phyloP scores from a whole-genome alignment of 2,329 filamentous ascomycete genomes.

The Cladophialophora psammophila region DNA sequence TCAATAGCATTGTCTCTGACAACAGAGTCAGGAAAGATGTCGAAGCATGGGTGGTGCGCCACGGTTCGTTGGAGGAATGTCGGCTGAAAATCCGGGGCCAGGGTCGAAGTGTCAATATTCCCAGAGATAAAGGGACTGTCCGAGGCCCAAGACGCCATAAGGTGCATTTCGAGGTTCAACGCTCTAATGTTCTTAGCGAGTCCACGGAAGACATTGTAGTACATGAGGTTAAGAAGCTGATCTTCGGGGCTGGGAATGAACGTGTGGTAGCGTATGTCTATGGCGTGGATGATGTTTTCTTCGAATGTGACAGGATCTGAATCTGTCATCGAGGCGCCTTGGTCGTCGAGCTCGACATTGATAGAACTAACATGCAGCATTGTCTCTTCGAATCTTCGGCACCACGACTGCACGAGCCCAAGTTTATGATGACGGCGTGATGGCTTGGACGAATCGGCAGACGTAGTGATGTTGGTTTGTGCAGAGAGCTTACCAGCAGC shows the following conservation, averaged over 20 bases:
- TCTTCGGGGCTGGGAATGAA: slow-evolving; percentile 35
- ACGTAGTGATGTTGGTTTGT: not conserved
- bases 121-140: slow-evolving; percentile 28
- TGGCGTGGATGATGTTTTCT: slow-evolving; percentile 16
- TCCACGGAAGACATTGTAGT: slow-evolving; percentile 48
- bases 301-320: slow-evolving; percentile 22
- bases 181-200: slow-evolving; percentile 42
- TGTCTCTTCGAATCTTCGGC: slow-evolving; percentile 22
- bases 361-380: not conserved
- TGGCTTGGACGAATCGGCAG: not conserved
- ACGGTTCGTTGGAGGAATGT: slow-evolving; percentile 49
- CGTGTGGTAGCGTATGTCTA: slow-evolving; percentile 6
- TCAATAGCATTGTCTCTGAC: slow-evolving; percentile 49
- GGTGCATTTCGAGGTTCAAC: slow-evolving; percentile 37
- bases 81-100: slow-evolving; percentile 46
- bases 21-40: slow-evolving; percentile 47
- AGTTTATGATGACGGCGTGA: slow-evolving; percentile 3
- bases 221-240: slow-evolving; percentile 45
- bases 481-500: not conserved
- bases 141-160: slow-evolving; percentile 19
- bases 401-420: slow-evolving; percentile 18
- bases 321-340: not conserved
- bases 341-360: not conserved
- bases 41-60: slow-evolving; percentile 53
- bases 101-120: slow-evolving; percentile 18